Conservation (phyloP, 441 rosid species). For the Capsella rubella region DNA sequence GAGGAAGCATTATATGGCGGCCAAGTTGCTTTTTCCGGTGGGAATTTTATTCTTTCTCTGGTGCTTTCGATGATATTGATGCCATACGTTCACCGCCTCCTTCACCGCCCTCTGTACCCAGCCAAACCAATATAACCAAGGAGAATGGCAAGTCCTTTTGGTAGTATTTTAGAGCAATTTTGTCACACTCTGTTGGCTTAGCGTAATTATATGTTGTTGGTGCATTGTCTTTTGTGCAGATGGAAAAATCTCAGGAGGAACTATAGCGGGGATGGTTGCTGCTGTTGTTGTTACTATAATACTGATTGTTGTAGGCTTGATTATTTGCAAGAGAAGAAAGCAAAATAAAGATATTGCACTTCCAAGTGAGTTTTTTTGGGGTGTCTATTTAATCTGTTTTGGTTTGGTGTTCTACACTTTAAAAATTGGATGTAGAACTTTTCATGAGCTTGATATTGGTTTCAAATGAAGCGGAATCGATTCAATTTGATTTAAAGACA, state of each 20-base stretch:
- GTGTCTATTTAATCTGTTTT: too few species aligned
- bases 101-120: slow-evolving; percentile 16
- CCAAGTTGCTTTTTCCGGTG: slow-evolving; percentile 48
- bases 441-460: not conserved
- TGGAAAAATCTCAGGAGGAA: slow-evolving; percentile 16
- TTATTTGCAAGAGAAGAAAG: too few species aligned
- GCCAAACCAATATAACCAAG: not conserved
- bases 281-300: not conserved
- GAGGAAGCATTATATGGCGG: slow-evolving; percentile 26
- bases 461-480: slow-evolving; percentile 30
- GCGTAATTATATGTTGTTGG: not conserved
- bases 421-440: not conserved
- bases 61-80: slow-evolving; percentile 34
- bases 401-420: too few species aligned
- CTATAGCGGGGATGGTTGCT: not conserved
- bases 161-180: not conserved
- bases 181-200: not conserved
- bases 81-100: not conserved
- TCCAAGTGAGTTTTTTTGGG: not conserved
- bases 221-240: slow-evolving; percentile 28
- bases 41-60: slow-evolving; percentile 36
- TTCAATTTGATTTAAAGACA: slow-evolving; percentile 50
- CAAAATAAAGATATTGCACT: too few species aligned
- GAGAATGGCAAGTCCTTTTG: slow-evolving; percentile 27
- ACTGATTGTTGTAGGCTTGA: not conserved